Evolutionary conservation across 2,329 filamentous ascomycete genomes (phyloP), one percentile per base, ranked within the genome.

Genomic region (Claviceps arundinis): DNA sequence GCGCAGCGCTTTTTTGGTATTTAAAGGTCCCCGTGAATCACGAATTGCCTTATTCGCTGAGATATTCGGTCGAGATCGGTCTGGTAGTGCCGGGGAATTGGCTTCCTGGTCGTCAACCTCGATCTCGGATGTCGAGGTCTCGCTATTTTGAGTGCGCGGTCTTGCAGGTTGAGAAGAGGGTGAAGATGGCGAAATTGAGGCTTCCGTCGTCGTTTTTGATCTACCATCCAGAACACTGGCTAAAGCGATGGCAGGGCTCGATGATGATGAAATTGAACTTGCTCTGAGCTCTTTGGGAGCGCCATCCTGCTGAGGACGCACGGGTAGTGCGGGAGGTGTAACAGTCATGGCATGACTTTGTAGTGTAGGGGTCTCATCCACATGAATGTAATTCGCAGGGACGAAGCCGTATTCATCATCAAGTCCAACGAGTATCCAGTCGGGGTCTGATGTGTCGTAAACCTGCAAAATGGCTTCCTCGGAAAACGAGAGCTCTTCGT

Each of bases 401-500:
- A 87, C 93, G 68, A 98, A 98, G 48, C 93, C 93, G 71, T 83
- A 98, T 58, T 96, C 89, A 50, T 80, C 81, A 59, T 89, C 82
- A 45, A 84, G 73, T 17, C 91, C 90, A 34, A 95, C 91, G 48
- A 98, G 73, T 56, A 93, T 95, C 93, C 93, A 98, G 69, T 98
- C 93, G 14, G 89, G 88, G 67, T 98, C 93, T 5, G 89, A 85
- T 9, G 78, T 84, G 68, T 98, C 93, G 70, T 87, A 97, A 47
- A 98, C 87, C 55, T 86, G 75, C 48, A 98, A 77, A 45, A 81
- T 70, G 42, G 85, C 83, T 64, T 95, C 90, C 72, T 98, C 93
- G 48, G 87, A 80, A 65, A 98, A 97, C 24, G 91, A 97, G 9
- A 98, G 76, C 70, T 98, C 93, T 69, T 98, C 93, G 64, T 98